phyloP scores from a whole-genome alignment of 139 green algal genomes.

The Penium margaritaceum region DNA sequence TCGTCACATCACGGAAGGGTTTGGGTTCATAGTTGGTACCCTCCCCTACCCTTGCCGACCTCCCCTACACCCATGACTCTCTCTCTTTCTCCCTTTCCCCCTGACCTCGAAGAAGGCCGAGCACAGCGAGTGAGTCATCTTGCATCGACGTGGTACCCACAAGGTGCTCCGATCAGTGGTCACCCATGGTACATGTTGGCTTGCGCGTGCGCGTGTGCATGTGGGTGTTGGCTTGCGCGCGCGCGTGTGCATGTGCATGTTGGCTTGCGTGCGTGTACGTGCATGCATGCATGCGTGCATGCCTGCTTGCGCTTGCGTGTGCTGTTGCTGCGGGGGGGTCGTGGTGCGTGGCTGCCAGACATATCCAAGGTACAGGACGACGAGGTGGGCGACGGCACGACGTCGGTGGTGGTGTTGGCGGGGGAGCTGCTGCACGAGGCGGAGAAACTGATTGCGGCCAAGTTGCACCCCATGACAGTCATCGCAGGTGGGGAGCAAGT shows the following conservation, averaged over 20 bases:
- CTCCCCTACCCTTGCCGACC: neutral
- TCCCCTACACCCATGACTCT: slow-evolving; percentile 73
- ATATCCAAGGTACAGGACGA: slow-evolving; percentile 93
- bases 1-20: neutral
- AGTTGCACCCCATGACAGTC: slow-evolving; percentile 97
- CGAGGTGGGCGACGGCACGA: slow-evolving; percentile 97
- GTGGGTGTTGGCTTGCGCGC: too few relatives aligned
- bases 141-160: too few relatives aligned
- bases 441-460: slow-evolving; percentile 83
- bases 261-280: neutral
- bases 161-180: too few relatives aligned
- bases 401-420: slow-evolving; percentile 91
- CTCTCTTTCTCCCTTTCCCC: neutral
- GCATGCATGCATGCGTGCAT: neutral
- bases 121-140: too few relatives aligned
- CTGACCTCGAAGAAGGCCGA: too few relatives aligned
- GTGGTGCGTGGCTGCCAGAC: slow-evolving; percentile 63
- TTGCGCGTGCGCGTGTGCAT: neutral
- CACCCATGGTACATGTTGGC: neutral
- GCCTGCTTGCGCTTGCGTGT: neutral
- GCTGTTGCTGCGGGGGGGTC: too few relatives aligned
- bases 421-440: slow-evolving; percentile 92
- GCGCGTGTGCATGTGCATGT: neutral
- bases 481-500: slow-evolving; percentile 62
- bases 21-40: neutral